A percentile compares a stretch with the other conserved stretches of the same genome.
Evolutionary conservation across 1,284 basidiomycete species (phyloP).

Genomic region (Pseudozyma thailandica): DNA sequence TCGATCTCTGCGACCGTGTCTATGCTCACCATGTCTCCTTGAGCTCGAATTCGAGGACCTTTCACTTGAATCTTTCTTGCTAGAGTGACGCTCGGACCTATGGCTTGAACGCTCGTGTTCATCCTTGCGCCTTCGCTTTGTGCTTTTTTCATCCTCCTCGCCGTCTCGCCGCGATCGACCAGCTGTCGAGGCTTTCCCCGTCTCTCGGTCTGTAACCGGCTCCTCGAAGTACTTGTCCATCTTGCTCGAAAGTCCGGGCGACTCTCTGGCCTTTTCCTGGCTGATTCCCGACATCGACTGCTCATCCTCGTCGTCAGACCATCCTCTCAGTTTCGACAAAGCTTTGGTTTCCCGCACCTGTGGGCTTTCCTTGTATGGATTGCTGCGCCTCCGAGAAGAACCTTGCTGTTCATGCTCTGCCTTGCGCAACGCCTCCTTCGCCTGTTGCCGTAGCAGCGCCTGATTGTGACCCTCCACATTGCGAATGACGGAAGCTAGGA

Average conservation of each 20-base stretch:
- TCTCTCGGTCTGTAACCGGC: constrained; percentile 13
- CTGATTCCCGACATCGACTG: background rate
- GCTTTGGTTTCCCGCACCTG: background rate
- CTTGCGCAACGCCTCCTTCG: constrained; percentile 7
- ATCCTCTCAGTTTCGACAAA: constrained; percentile 10
- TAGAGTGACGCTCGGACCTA: constrained; percentile 1
- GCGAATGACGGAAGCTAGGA: constrained; percentile 47
- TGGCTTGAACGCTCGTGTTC: background rate
- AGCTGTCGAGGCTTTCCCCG: too few relatives aligned
- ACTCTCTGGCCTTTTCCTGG: too few relatives aligned
- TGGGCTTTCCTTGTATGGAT: background rate
- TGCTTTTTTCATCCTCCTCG: background rate
- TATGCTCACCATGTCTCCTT: background rate
- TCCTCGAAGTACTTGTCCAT: constrained; percentile 63
- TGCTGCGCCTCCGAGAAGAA: too few relatives aligned
- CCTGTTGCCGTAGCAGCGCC: constrained; percentile 33
- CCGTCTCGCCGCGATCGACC: too few relatives aligned
- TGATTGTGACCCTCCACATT: constrained; percentile 60
- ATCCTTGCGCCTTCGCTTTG: constrained; percentile 2
- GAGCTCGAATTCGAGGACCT: constrained; percentile 2
- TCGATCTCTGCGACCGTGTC: background rate
- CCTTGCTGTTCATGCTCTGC: too few relatives aligned
- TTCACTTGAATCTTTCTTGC: background rate
- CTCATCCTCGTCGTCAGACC: constrained; percentile 18
- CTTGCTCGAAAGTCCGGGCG: constrained; percentile 35